Evolutionary conservation across 2,329 filamentous ascomycete species (phyloP).

Genomic region (Periconia digitata): DNA sequence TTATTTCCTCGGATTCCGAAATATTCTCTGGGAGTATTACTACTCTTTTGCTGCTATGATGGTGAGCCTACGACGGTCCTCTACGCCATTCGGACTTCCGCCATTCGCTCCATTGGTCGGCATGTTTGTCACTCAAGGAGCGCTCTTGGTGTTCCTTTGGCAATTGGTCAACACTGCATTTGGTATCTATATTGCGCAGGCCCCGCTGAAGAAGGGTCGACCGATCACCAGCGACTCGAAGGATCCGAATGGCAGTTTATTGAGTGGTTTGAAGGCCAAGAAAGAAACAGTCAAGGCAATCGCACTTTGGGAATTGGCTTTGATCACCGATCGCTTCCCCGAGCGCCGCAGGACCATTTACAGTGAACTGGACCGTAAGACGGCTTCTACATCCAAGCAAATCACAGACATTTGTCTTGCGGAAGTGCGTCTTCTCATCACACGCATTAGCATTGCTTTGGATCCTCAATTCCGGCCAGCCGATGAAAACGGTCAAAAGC

Average conservation of each 20-base stretch:
- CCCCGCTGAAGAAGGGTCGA: conserved; percentile 80
- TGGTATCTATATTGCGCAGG: conserved; percentile 74
- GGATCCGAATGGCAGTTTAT: conserved; percentile 86
- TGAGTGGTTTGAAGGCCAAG: conserved; percentile 82
- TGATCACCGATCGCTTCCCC: conserved; percentile 74
- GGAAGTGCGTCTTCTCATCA: conserved; percentile 67
- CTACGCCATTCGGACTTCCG: conserved; percentile 60
- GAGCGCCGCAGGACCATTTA: conserved; percentile 81
- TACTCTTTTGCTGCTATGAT: conserved; percentile 56
- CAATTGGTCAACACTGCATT: conserved; percentile 76
- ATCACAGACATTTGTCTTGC: conserved; percentile 70
- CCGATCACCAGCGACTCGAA: conserved; percentile 83
- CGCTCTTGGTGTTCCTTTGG: conserved; percentile 73
- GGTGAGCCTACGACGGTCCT: conserved; percentile 72
- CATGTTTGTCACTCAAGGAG: conserved; percentile 58
- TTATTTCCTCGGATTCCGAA: conserved; percentile 35
- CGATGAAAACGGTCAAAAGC: conserved; percentile 15
- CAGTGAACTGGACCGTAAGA: conserved; percentile 80
- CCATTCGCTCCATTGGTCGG: conserved; percentile 56
- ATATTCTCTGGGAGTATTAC: conserved; percentile 52
- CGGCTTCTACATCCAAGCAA: conserved; percentile 80
- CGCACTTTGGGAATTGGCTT: conserved; percentile 86
- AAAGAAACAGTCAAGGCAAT: conserved; percentile 77
- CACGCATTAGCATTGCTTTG: conserved; percentile 61
- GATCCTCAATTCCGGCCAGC: conserved; percentile 26